A percentile compares a stretch with the other conserved stretches of the same genome.
phyloP scores from a whole-genome alignment of 2,329 filamentous ascomycete species.

The Aschersonia sp. region DNA sequence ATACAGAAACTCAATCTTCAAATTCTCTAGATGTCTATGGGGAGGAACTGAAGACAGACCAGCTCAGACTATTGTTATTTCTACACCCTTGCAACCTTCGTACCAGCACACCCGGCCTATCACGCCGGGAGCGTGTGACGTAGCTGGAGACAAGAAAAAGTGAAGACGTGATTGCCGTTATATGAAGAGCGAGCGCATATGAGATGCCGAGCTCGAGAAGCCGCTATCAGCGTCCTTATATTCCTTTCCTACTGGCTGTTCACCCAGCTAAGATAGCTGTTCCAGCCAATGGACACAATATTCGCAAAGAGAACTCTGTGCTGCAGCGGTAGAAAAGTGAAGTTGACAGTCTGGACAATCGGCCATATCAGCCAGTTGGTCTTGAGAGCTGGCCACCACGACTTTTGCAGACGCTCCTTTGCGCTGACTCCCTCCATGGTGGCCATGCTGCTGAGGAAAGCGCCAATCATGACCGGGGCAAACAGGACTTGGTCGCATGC shows the following conservation, averaged over 20 bases:
- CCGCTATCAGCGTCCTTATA: too few relatives aligned
- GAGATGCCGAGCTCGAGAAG: too few relatives aligned
- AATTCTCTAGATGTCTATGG: too few relatives aligned
- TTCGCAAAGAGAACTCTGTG: conserved; percentile 81
- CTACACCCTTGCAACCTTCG: too few relatives aligned
- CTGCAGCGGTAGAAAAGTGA: conserved; percentile 71
- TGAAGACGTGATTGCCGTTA: too few relatives aligned
- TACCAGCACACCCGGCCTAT: too few relatives aligned
- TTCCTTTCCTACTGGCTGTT: conserved; percentile 29
- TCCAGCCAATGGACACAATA: conserved; percentile 55
- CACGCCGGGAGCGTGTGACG: too few relatives aligned
- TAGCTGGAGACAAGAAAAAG: too few relatives aligned
- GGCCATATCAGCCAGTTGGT: conserved; percentile 89
- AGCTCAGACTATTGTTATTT: too few relatives aligned
- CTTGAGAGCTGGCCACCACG: conserved; percentile 56
- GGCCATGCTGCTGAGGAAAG: conserved; percentile 77
- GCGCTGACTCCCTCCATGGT: conserved; percentile 53
- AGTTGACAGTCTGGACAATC: conserved; percentile 71
- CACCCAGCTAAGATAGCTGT: conserved; percentile 48
- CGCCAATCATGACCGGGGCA: conserved; percentile 66
- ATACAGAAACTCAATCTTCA: too few relatives aligned
- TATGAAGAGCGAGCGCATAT: too few relatives aligned
- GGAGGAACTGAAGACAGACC: too few relatives aligned
- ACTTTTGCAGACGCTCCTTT: conserved; percentile 54
- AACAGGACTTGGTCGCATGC: conserved; percentile 70